Conservation (phyloP, 768 basidiomycete genomes). For the Boletus reticuloceps region DNA sequence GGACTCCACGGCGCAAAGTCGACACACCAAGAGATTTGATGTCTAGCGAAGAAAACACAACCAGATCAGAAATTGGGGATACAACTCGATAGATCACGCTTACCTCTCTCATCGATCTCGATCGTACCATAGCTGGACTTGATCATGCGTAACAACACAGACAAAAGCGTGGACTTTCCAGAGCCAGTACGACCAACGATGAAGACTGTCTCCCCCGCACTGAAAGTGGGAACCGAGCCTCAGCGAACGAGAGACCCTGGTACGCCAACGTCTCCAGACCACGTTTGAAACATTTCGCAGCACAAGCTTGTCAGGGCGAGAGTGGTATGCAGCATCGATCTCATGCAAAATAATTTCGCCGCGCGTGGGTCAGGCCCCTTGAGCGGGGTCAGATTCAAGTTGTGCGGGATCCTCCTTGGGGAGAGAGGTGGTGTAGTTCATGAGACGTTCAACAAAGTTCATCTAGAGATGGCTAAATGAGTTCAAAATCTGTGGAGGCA, state of each 20-base stretch:
- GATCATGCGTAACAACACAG: slow-evolving; percentile 77
- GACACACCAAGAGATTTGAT: slow-evolving; percentile 72
- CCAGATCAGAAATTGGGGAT: slow-evolving; percentile 59
- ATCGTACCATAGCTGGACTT: slow-evolving; percentile 61
- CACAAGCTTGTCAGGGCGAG: slow-evolving; percentile 60
- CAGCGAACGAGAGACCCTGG: too few species aligned
- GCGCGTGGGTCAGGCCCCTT: slow-evolving; percentile 19
- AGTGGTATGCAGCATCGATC: slow-evolving; percentile 70
- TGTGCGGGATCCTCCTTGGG: slow-evolving; percentile 22
- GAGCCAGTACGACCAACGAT: slow-evolving; percentile 77
- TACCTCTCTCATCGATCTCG: slow-evolving; percentile 72
- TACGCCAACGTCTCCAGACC: too few species aligned
- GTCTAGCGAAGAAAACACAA: slow-evolving; percentile 51
- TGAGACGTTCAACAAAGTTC: slow-evolving; percentile 28
- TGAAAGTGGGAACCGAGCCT: slow-evolving; percentile 68
- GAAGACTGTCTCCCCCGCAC: slow-evolving; percentile 68
- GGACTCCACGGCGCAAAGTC: slow-evolving; percentile 27
- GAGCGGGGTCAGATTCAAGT: slow-evolving; percentile 21
- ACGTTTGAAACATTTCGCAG: slow-evolving; percentile 57
- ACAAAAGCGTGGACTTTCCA: slow-evolving; percentile 69
- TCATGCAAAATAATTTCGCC: slow-evolving; percentile 68
- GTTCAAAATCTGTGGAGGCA: not conserved
- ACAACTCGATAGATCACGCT: slow-evolving; percentile 33
- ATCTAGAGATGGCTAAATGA: slow-evolving; percentile 13
- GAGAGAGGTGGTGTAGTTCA: slow-evolving; percentile 23